A percentile compares a stretch with the other conserved stretches of the same genome.
Evolutionary conservation across 1,139 yeast species (phyloP).

Genomic region (Saccharomyces uvarum): DNA sequence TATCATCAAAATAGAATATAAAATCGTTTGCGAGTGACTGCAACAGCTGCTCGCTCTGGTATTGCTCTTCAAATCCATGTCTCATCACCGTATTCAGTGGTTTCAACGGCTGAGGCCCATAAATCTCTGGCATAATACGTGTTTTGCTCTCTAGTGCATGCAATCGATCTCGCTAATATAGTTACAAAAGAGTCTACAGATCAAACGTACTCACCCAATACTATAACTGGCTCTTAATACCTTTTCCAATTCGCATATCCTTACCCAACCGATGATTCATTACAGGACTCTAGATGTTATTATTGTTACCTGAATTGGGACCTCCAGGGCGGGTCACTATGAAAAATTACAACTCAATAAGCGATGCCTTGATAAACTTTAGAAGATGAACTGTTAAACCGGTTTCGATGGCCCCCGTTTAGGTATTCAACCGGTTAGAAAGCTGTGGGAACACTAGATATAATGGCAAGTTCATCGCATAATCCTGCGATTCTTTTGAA

Average conservation of each 20-base stretch:
- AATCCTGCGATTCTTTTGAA: slow-evolving; percentile 52
- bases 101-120: slow-evolving; percentile 33
- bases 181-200: background rate
- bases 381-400: background rate
- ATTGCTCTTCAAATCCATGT: slow-evolving; percentile 76
- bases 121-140: slow-evolving; percentile 19
- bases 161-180: background rate
- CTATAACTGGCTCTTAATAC: background rate
- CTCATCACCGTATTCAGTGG: slow-evolving; percentile 54
- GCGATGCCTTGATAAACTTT: background rate
- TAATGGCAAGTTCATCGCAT: slow-evolving; percentile 38
- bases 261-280: background rate
- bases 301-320: background rate
- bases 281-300: background rate
- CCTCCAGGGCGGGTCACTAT: background rate
- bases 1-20: slow-evolving; percentile 77
- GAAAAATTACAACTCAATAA: background rate
- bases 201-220: background rate
- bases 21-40: slow-evolving; percentile 61
- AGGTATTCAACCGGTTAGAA: background rate
- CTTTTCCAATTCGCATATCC: background rate
- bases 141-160: background rate
- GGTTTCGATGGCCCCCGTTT: background rate
- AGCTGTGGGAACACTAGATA: background rate
- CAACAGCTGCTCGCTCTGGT: slow-evolving; percentile 54